phyloP scores from a whole-genome alignment of 352 stramenopile species.

The Phytophthora boehmeriae region DNA sequence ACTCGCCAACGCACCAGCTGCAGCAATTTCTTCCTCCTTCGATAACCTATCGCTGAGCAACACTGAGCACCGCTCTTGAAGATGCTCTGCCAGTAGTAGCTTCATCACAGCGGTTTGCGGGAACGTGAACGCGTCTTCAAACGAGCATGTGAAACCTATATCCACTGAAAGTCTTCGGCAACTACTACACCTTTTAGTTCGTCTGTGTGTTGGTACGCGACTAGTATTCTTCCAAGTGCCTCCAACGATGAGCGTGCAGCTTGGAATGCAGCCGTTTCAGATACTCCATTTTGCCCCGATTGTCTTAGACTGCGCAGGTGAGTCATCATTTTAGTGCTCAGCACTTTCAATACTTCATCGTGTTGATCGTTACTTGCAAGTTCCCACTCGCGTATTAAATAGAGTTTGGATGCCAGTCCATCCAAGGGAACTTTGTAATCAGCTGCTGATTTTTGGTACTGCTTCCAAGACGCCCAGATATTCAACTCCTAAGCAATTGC shows the following conservation, averaged over 20 bases:
- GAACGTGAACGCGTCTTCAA: conserved; percentile 39
- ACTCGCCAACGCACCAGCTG: not conserved
- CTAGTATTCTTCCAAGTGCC: conserved; percentile 26
- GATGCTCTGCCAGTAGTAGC: conserved; percentile 71
- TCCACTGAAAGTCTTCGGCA: conserved; percentile 26
- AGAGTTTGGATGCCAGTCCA: conserved; percentile 58
- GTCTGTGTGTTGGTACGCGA: conserved; percentile 12
- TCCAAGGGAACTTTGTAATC: conserved; percentile 42
- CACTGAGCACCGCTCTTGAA: conserved; percentile 76
- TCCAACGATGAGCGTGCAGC: conserved; percentile 28
- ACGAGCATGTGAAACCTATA: conserved; percentile 46
- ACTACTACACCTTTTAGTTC: not conserved
- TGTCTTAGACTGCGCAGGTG: conserved; percentile 29
- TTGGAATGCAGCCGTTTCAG: conserved; percentile 11
- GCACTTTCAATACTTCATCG: conserved; percentile 20
- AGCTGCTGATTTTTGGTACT: conserved; percentile 30
- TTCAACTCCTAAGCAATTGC: conserved; percentile 57
- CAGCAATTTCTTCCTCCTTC: conserved; percentile 40
- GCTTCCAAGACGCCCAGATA: conserved; percentile 66
- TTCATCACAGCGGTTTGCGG: conserved; percentile 66
- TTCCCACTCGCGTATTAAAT: conserved; percentile 56
- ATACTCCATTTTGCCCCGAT: conserved; percentile 3
- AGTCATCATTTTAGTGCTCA: conserved; percentile 20
- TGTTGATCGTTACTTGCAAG: conserved; percentile 21
- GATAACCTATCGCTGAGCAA: conserved; percentile 63